phyloP scores from a whole-genome alignment of 306 rosid species.

The Trifolium subterraneum region DNA sequence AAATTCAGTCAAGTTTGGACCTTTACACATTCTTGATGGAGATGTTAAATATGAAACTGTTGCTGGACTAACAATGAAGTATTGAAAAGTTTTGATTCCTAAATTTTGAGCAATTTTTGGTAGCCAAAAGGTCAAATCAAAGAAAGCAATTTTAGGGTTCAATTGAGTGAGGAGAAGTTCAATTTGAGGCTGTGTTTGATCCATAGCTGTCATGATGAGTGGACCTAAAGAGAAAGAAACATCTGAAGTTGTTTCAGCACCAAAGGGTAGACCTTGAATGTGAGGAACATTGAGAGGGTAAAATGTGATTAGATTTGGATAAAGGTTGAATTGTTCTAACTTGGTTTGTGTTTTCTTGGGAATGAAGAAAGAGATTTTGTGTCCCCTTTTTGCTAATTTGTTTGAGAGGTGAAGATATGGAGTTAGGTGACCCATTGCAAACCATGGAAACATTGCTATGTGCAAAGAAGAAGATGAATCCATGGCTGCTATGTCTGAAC shows the following conservation, averaged over 20 bases:
- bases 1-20: not conserved
- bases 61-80: constrained; percentile 33
- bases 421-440: constrained; percentile 46
- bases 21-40: constrained; percentile 34
- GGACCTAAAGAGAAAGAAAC: constrained; percentile 16
- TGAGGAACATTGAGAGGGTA: constrained; percentile 41
- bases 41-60: constrained; percentile 26
- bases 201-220: constrained; percentile 43
- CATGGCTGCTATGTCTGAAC: not conserved
- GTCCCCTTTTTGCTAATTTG: constrained; percentile 47
- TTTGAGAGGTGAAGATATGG: constrained; percentile 45
- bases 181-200: constrained; percentile 32
- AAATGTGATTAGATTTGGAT: constrained; percentile 41
- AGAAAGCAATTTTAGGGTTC: constrained; percentile 44
- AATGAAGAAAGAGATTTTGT: constrained; percentile 21
- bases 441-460: constrained; percentile 44
- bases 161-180: constrained; percentile 26
- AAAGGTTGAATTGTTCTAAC: constrained; percentile 21
- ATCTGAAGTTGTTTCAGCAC: constrained; percentile 47
- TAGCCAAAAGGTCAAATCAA: constrained; percentile 43
- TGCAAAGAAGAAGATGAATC: constrained; percentile 16
- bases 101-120: constrained; percentile 24
- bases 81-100: constrained; percentile 39
- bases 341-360: constrained; percentile 9
- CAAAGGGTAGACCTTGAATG: constrained; percentile 43